Base-by-base conservation (phyloP, 192 early-diverging fungal genomes). In the Haplosporangium gracile region DNA sequence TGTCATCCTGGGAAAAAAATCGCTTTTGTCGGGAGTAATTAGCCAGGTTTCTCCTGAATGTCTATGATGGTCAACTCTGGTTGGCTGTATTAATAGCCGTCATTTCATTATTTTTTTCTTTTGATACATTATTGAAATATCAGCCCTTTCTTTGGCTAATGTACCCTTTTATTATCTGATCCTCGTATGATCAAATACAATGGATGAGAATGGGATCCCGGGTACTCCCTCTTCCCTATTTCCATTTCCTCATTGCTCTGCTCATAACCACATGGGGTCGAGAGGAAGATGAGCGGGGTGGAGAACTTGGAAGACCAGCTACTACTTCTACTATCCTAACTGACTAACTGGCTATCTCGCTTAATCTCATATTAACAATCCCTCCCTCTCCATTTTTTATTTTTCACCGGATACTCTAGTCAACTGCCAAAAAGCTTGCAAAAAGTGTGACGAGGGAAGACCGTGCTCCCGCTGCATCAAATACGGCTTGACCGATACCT, bases 371-470 rank as follows among this genome's bases (percentile, higher is more conserved):
- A 65, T 29, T 65, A 65, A 65, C 60, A 32, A 65, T 26, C 6
- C 11, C 45, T 43, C 39, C 10, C 36, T 38, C 22, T 51, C 34
- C 5, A 34, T n/a, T 11, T 49, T 63, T 34, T 4, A 49, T 53
- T 53, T 65, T 26, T 55, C 40, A 22, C 43, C n/a, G 38, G 49
- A 75, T 68, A 65, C 29, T 42, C 36, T 88, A 92, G 91, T 95
- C 43, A 95, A 97, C 76, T 98, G 97, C 75, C 95, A 96, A 89
- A 94, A 95, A 55, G 93, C 96, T 0, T 97, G 96, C 88, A 99
- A 99, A 88, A 98, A 97, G 87, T 98, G 97, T 85, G 97, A 96
- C 78, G 93, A 94, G 72, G 93, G 84, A n/a, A 85, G 97, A 70
- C 97, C 97, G 4, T 98, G 97, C 81, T 83, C 88, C 81, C 92